Evolutionary conservation across 441 rosid genomes (phyloP).

Genomic region (Melastoma candidum): DNA sequence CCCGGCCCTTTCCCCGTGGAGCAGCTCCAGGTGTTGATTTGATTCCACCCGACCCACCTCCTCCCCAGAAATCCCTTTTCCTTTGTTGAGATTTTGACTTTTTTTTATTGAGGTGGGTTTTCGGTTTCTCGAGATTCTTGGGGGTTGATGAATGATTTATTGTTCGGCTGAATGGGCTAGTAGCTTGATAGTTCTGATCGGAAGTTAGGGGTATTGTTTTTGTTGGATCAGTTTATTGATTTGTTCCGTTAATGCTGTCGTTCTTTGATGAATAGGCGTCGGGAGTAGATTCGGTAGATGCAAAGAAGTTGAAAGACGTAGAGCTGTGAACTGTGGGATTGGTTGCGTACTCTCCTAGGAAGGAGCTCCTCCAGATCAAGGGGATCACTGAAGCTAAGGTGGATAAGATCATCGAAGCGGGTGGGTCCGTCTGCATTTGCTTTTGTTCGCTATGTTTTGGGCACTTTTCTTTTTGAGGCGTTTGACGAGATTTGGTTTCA

Average conservation of each 20-base stretch:
- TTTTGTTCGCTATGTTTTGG: slow-evolving; percentile 4
- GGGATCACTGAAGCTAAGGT: slow-evolving; percentile 97
- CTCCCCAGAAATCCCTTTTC: not conserved
- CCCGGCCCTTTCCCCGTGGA: slow-evolving; percentile 85
- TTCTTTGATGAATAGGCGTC: slow-evolving; percentile 34
- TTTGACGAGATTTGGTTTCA: not conserved
- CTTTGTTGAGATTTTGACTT: too few species aligned
- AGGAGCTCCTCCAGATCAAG: slow-evolving; percentile 93
- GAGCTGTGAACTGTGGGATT: slow-evolving; percentile 93
- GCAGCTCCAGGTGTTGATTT: slow-evolving; percentile 76
- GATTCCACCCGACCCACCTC: not conserved
- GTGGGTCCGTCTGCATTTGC: slow-evolving; percentile 12
- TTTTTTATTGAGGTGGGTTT: too few species aligned
- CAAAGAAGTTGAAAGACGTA: slow-evolving; percentile 89
- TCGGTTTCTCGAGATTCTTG: too few species aligned
- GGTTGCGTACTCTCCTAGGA: slow-evolving; percentile 81
- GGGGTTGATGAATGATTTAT: too few species aligned
- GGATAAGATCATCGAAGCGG: slow-evolving; percentile 92
- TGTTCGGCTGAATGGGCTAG: too few species aligned
- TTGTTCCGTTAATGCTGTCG: too few species aligned
- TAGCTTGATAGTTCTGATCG: too few species aligned
- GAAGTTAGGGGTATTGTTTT: too few species aligned
- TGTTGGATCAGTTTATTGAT: too few species aligned
- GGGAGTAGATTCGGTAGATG: slow-evolving; percentile 80
- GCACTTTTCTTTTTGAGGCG: too few species aligned